Evolutionary conservation across 2,329 filamentous ascomycete genomes (phyloP), one percentile per base, ranked within the genome.

Genomic region (Incumbomyces delicatus): DNA sequence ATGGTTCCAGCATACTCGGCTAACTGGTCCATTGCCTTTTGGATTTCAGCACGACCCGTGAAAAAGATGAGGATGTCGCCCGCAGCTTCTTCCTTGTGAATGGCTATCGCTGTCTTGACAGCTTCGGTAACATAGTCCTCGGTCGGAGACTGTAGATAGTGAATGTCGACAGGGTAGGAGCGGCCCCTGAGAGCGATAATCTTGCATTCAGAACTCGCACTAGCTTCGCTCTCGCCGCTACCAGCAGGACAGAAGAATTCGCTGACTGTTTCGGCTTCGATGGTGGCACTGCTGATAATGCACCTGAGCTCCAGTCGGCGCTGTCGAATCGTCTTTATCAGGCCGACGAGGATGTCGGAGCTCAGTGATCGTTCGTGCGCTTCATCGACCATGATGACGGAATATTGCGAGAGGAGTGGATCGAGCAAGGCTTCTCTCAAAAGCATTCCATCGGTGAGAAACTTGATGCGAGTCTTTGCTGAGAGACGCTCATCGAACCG

Each of bases 381-480:
- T 66, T 96, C 90, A 61, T 98, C 92, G 6, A 98, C 85, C 87
- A 98, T 95, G 57, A 98, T 87, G 37, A 95, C 84, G 0, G 88
- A 94, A 63, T 98, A 98, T 10, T 87, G 78, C 16, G 86, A 92
- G 31, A 98, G 68, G 2, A 96, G 68, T 11, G 92, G 92, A 64
- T 98, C 92, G 2, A 95, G 86, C 3, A 98, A 75, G 22, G 90
- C 92, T 66, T 98, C 92, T 58, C 90, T 75, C 44, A 98, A 79
- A 29, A 98, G 75, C 41, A 98, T 73, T 0, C 90, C 90, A 67
- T 98, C 92, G 0, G 90, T 98, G 53, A 96, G 69, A 61, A 96
- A 96, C 63, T 98, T 95, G 68, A 98, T 90, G 44, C 79, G 79
- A 1, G 92, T 98, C 30, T 78, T 74, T 14, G 82, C 75, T 16